These are phyloP conservation scores for Fusarium piperis DNA, from an alignment of 2,329 filamentous ascomycete species.

Conservation along the genomic window DNA sequence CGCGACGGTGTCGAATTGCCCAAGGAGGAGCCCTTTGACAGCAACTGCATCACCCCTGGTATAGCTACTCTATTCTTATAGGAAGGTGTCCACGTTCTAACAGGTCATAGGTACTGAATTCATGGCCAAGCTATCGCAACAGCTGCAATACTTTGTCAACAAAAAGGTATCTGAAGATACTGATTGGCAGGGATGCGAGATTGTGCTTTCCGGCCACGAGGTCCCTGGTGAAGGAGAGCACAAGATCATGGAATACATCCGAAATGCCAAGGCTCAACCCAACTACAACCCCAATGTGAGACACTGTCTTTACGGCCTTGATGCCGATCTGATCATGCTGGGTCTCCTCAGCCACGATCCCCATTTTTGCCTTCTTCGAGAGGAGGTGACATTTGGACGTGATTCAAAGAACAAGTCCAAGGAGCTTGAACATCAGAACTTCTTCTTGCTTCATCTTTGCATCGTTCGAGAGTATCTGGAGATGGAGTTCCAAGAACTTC, in stretches of 20 bases:
- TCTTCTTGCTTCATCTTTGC: conserved; percentile 96
- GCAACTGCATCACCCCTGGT: conserved; percentile 98
- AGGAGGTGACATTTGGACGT: conserved; percentile 97
- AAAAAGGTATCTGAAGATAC: conserved; percentile 98
- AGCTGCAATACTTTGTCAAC: conserved; percentile 98
- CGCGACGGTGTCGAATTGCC: conserved; percentile 90
- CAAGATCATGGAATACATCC: conserved; percentile 99
- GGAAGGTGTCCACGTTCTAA: conserved; percentile 22
- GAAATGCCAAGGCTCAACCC: conserved; percentile 94
- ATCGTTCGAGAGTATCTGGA: conserved; percentile 98
- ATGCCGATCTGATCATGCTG: conserved; percentile 98
- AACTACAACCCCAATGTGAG: conserved; percentile 92
- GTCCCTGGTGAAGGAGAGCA: conserved; percentile 98
- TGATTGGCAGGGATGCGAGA: conserved; percentile 97
- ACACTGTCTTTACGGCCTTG: conserved; percentile 95
- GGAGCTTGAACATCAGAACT: conserved; percentile 98
- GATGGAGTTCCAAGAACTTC: conserved; percentile 93
- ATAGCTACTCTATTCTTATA: conserved; percentile 10
- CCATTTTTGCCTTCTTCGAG: conserved; percentile 95
- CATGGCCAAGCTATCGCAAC: conserved; percentile 94
- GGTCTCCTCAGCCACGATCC: conserved; percentile 96
- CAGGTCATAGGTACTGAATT: conserved; percentile 76
- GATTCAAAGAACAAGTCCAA: conserved; percentile 89
- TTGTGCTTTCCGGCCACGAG: conserved; percentile 96
- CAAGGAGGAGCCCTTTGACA: conserved; percentile 95